A percentile compares a stretch with the other conserved stretches of the same genome.
phyloP scores from a whole-genome alignment of 495 filamentous ascomycete genomes.

The Trichoderma reesei region DNA sequence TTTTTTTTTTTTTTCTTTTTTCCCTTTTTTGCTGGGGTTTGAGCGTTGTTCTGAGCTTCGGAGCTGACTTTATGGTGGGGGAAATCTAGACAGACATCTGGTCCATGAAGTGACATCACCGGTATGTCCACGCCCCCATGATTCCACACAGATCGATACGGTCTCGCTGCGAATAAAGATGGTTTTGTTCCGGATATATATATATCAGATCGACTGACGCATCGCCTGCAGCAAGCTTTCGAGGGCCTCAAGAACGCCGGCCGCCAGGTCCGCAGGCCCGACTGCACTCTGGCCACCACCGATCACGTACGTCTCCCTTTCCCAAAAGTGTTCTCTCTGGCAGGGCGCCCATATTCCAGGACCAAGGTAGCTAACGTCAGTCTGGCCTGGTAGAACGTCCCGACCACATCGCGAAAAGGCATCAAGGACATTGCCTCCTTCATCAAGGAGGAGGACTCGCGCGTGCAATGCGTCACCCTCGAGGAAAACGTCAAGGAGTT shows the following conservation, averaged over 20 bases:
- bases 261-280: conserved; percentile 79
- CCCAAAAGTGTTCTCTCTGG: not conserved
- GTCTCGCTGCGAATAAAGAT: too few species aligned
- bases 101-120: conserved; percentile 98
- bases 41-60: too few species aligned
- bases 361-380: conserved; percentile 12
- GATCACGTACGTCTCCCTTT: conserved; percentile 69
- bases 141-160: too few species aligned
- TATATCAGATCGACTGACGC: too few species aligned
- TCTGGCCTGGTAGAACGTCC: conserved; percentile 60
- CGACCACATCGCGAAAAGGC: conserved; percentile 77
- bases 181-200: too few species aligned
- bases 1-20: too few species aligned
- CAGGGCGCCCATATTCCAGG: not conserved
- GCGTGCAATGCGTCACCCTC: conserved; percentile 85
- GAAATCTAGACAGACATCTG: conserved; percentile 68
- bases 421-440: conserved; percentile 82
- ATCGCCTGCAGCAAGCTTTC: conserved; percentile 68
- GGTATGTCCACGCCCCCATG: conserved; percentile 32
- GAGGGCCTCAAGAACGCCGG: conserved; percentile 84
- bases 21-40: too few species aligned
- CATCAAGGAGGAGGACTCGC: conserved; percentile 87
- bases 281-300: conserved; percentile 92
- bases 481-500: conserved; percentile 97
- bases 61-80: conserved; percentile 3